phyloP scores from a whole-genome alignment of 108 stramenopile species.

The Nannochloropsis salina region DNA sequence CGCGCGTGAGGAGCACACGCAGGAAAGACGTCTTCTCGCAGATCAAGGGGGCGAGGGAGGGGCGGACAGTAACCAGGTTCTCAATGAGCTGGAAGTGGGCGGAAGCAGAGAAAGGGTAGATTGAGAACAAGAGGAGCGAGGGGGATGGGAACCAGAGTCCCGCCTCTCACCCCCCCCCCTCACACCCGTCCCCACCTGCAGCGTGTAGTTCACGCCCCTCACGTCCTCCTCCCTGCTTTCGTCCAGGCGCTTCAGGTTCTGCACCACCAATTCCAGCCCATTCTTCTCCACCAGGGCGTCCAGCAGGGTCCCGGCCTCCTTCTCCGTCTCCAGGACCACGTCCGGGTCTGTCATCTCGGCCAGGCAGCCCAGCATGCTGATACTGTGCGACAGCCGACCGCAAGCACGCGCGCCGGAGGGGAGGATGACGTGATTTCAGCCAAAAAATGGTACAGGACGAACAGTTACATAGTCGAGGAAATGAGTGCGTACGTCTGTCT shows the following conservation, averaged over 20 bases:
- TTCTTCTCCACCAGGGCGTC: conserved; percentile 21
- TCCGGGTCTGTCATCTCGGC: conserved; percentile 27
- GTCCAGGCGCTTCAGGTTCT: conserved; percentile 52
- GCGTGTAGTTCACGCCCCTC: conserved; percentile 50
- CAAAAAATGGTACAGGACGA: no score
- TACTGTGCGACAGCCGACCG: not conserved
- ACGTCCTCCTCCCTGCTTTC: conserved; percentile 54
- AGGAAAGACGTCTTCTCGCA: conserved; percentile 18
- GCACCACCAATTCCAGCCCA: conserved; percentile 53
- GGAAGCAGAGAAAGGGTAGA: not conserved
- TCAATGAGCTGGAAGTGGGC: not conserved
- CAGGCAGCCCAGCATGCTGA: not conserved
- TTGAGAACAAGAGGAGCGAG: not conserved
- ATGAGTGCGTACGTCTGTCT: no score
- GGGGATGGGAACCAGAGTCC: not conserved
- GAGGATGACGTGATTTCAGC: no score
- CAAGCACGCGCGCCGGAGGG: no score
- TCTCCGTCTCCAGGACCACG: conserved; percentile 12
- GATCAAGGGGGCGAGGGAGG: not conserved
- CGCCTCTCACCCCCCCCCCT: not conserved
- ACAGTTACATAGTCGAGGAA: no score
- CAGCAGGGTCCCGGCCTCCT: not conserved
- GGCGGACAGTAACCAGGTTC: conserved; percentile 10
- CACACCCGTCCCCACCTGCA: conserved; percentile 28
- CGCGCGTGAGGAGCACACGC: not conserved